Base-by-base conservation (phyloP, 192 early-diverging fungal species). In the Coemansia sp. region DNA sequence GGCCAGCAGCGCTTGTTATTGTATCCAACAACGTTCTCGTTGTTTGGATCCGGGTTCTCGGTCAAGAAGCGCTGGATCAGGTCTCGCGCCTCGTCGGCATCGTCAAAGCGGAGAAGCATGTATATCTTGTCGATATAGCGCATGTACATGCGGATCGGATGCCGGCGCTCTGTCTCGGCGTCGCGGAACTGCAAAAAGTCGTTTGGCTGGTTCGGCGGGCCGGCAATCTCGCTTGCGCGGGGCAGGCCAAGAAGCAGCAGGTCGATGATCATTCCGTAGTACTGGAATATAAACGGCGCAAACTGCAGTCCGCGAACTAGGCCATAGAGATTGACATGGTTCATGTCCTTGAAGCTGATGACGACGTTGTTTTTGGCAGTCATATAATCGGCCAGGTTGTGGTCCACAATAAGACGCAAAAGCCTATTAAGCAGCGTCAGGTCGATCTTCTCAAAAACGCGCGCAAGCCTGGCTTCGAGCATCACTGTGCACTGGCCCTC, bases 341-440 rank as follows among this genome's bases (percentile, higher is more conserved):
- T 93, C 97, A 99, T 99, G 65, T 99, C 97, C 83, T 98, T 99
- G 85, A 96, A 99, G 62, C 87, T 94, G 52, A 99, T 74, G 14
- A 90, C 93, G 34, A 99, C 89, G 83, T 99, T 99, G 84, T 99
- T 99, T 83, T 99, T 99, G 65, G 95, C 93, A 0, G 97, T 97
- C 87, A 98, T 95, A 72, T 99, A 99, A 67, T 99, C 97, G n/a
- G 97, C 97, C 85, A 99, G 86, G 72, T 98, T 97, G 85, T 98
- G 97, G 81, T 99, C 97, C 39, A 99, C 81, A 78, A 99, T 93
- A 39, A 99, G 83, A 45, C 97, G 88, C 68, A 99, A 77, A 29
- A 99, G 83, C 48, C 94, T 88, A 58, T 94, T 94, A 34, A 99
- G 86, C 50, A 99, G 81, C 29, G 95, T 98, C 63, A 99, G 84